phyloP scores from a whole-genome alignment of 169 alveolate species.

The Plasmodium inui region DNA sequence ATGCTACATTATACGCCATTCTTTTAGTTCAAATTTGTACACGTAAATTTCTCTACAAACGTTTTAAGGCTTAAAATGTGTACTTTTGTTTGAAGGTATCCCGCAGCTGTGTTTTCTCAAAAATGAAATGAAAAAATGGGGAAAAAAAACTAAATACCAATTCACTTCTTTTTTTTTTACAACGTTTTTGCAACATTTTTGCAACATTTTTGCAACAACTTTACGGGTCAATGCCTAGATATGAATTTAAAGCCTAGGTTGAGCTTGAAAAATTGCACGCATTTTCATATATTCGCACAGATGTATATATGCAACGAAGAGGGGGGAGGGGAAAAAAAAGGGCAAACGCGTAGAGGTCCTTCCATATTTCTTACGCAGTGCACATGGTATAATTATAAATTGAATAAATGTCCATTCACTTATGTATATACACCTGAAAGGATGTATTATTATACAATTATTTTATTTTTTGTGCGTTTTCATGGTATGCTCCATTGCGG shows the following conservation, averaged over 20 bases:
- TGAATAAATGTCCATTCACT: constrained; percentile 24
- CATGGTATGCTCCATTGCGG: background rate
- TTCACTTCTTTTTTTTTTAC: background rate
- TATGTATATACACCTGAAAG: background rate
- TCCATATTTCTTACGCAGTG: background rate
- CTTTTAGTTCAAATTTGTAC: background rate
- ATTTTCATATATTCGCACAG: background rate
- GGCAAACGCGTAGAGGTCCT: background rate
- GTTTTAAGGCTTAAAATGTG: background rate
- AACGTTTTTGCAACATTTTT: too few species aligned
- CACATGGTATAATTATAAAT: constrained; percentile 7
- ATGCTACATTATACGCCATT: background rate
- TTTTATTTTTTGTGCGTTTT: background rate
- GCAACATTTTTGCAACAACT: background rate
- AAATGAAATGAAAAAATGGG: background rate
- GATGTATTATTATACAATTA: background rate
- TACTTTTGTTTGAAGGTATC: background rate
- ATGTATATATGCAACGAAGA: background rate
- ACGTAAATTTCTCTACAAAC: background rate
- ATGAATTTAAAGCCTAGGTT: background rate
- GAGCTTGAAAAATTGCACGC: background rate
- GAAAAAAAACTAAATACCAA: background rate
- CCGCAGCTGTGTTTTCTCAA: background rate
- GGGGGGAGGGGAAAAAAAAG: background rate
- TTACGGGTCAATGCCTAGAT: background rate